Evolutionary conservation across 2,329 filamentous ascomycete species (phyloP), one percentile per base, ranked within the genome.

Genomic region (Fusarium papillatum): DNA sequence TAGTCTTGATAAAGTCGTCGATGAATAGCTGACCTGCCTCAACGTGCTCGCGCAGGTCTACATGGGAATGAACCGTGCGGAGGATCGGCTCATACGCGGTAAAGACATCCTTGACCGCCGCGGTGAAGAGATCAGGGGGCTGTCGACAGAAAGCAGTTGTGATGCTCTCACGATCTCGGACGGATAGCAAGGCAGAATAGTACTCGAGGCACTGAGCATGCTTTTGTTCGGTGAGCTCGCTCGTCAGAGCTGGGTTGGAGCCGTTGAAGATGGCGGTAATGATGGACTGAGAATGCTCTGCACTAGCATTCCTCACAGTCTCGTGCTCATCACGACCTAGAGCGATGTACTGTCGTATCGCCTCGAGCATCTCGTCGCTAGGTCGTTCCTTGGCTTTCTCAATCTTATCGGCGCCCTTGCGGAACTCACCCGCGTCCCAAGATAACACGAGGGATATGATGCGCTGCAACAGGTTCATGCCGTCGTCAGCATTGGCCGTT

Each of bases 401-500:
- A 55, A 95, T 89, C 74, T 90, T 92, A 0, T 92, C 88, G 1
- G 89, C 88, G 2, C 89, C 87, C 81, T 92, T 93, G 70, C 91
- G 90, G 72, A 95, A 93, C 73, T 95, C 93, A 43, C 87, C 86
- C 8, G 90, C 90, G 78, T 97, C 95, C 92, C 93, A 95, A 7
- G 90, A 88, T 14, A 96, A 83, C 0, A 95, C 91, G 6, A 93
- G 89, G 0, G 91, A 93, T 26, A 96, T 92, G 73, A 97, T 95
- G 53, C 93, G 85, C 82, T 96, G 94, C 75, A 97, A 82, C 11
- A 96, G 82, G 80, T 96, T 97, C 93, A 95, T 95, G 59, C 94
- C 94, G 76, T 95, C 93, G 73, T 95, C 91, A 1, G 92, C 90
- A 59, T 91, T 91, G 59, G 90, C 89, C 0, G 93, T 95, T 46